Conservation (phyloP, 805 yeast species). For the Ogataea ramenticola region DNA sequence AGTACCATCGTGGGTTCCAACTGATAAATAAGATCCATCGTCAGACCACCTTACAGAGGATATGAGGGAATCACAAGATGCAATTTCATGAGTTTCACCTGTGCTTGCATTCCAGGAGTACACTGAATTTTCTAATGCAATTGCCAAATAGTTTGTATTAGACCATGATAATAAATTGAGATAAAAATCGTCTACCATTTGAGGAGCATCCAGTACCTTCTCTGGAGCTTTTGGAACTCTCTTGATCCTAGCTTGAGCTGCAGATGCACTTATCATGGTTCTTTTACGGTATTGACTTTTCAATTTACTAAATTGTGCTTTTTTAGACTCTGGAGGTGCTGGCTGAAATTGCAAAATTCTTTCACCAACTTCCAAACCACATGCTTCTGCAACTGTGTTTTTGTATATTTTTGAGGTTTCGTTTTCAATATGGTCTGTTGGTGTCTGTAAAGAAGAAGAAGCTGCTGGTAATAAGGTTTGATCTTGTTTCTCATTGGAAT, state of each 20-base stretch:
- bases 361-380: conserved; percentile 79
- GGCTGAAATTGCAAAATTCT: conserved; percentile 83
- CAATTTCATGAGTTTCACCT: conserved; percentile 65
- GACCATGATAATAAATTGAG: conserved; percentile 88
- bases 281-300: conserved; percentile 14
- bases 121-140: conserved; percentile 77
- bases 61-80: conserved; percentile 49
- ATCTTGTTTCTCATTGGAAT: neutral
- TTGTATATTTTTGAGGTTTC: conserved; percentile 56
- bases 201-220: conserved; percentile 93
- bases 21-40: conserved; percentile 78
- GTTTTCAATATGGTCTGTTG: conserved; percentile 40
- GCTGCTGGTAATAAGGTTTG: neutral
- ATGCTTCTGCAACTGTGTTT: conserved; percentile 86
- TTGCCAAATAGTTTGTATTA: conserved; percentile 68
- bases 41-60: conserved; percentile 85
- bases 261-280: conserved; percentile 28
- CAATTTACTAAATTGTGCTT: conserved; percentile 11
- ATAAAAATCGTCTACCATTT: conserved; percentile 87
- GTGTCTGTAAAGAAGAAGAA: neutral
- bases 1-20: conserved; percentile 78
- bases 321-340: conserved; percentile 59
- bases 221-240: conserved; percentile 85
- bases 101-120: conserved; percentile 89
- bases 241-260: conserved; percentile 63